These are phyloP conservation scores for Citrullus mucosospermus DNA, from an alignment of 306 rosid species.

Conservation along the genomic window DNA sequence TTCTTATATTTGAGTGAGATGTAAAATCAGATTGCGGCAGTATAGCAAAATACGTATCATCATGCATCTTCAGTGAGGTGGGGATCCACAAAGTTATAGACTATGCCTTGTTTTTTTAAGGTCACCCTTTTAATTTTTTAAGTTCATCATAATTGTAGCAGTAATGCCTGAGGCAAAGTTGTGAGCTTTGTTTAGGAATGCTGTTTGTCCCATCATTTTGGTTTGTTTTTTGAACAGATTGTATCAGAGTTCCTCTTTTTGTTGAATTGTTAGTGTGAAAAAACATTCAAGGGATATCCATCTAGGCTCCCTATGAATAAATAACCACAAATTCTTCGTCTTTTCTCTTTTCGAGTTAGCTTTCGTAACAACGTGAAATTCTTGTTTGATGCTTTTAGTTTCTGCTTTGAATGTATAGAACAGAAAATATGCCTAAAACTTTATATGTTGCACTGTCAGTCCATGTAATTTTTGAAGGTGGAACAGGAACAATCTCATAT, in stretches of 20 bases:
- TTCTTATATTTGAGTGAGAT: conserved; percentile 80
- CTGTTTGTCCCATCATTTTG: conserved; percentile 12
- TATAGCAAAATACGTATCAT: conserved; percentile 83
- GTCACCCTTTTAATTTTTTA: neutral
- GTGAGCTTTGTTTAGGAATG: conserved; percentile 9
- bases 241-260: conserved; percentile 9
- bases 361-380: neutral
- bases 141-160: conserved; percentile 6
- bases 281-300: conserved; percentile 12
- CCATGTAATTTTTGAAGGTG: neutral
- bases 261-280: conserved; percentile 14
- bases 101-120: neutral
- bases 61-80: conserved; percentile 79
- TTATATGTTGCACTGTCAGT: neutral
- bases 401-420: neutral
- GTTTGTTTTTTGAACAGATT: conserved; percentile 9
- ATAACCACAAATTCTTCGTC: conserved; percentile 10
- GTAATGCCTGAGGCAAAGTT: conserved; percentile 10
- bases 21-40: conserved; percentile 98
- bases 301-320: conserved; percentile 10
- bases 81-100: conserved; percentile 26
- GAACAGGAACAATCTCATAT: neutral
- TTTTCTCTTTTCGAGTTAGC: neutral
- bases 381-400: neutral
- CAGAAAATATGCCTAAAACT: neutral